These are phyloP conservation scores for Lactarius akahatsu DNA, from an alignment of 768 basidiomycete species.

Conservation along the genomic window DNA sequence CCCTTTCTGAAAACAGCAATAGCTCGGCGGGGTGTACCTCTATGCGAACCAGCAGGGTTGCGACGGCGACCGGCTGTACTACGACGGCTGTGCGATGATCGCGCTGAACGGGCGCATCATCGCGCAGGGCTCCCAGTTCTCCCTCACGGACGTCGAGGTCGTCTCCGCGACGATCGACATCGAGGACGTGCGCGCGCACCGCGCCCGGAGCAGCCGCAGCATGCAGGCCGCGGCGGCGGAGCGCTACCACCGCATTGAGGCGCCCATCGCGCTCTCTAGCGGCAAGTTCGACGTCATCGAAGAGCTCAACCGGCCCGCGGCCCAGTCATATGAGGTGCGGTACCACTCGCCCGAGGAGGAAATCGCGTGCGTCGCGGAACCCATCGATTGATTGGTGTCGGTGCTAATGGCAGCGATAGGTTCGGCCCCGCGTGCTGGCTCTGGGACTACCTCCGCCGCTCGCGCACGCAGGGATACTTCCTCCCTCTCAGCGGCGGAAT, in stretches of 20 bases:
- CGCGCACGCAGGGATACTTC: conserved; percentile 92
- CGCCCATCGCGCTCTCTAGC: conserved; percentile 73
- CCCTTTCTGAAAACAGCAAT: not conserved
- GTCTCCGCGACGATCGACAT: conserved; percentile 94
- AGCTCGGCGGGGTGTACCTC: conserved; percentile 96
- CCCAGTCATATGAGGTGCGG: conserved; percentile 45
- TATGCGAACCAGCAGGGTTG: conserved; percentile 99
- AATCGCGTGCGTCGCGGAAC: conserved; percentile 75
- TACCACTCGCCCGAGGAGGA: conserved; percentile 95
- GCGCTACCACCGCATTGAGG: conserved; percentile 78
- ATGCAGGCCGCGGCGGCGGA: conserved; percentile 83
- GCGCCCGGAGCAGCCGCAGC: conserved; percentile 78
- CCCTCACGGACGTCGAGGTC: conserved; percentile 93
- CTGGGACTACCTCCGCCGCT: conserved; percentile 98
- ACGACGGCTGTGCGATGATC: conserved; percentile 96
- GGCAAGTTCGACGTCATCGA: conserved; percentile 67
- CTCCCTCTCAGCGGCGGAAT: conserved; percentile 94
- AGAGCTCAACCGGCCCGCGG: conserved; percentile 31
- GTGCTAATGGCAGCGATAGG: conserved; percentile 40
- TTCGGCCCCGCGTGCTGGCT: conserved; percentile 98
- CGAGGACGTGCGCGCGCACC: conserved; percentile 91
- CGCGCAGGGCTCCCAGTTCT: conserved; percentile 97
- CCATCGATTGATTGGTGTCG: not conserved
- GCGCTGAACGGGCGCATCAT: conserved; percentile 90
- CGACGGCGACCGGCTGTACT: conserved; percentile 96